Conservation (phyloP, 2,329 filamentous ascomycete genomes). For the Alternaria hordeiaustralica region DNA sequence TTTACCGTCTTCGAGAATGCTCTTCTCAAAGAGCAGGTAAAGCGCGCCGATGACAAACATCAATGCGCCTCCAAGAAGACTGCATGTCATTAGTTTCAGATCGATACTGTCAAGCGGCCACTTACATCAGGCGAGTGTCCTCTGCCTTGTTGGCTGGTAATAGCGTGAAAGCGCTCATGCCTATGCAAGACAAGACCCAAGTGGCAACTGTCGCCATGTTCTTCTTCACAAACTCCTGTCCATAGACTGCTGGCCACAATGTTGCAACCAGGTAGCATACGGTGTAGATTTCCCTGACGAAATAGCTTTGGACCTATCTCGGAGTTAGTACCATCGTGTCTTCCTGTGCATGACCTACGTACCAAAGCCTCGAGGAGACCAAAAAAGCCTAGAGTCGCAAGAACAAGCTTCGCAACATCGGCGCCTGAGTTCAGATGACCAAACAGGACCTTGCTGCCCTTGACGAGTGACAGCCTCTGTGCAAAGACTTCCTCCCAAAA, state of each 20-base stretch:
- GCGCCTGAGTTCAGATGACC: constrained; percentile 68
- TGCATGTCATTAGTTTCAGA: constrained; percentile 45
- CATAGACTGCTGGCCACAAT: constrained; percentile 80
- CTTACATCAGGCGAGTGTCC: constrained; percentile 74
- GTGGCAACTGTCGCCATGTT: constrained; percentile 69
- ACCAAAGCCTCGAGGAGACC: constrained; percentile 77
- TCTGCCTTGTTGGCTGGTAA: constrained; percentile 88
- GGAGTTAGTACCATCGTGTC: constrained; percentile 1
- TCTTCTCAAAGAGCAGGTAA: constrained; percentile 82
- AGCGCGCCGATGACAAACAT: constrained; percentile 79
- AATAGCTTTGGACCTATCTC: constrained; percentile 83
- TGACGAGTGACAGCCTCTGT: constrained; percentile 70
- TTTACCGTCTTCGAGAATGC: constrained; percentile 55
- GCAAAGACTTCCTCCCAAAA: constrained; percentile 98
- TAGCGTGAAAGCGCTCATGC: constrained; percentile 91
- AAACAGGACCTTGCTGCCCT: constrained; percentile 73
- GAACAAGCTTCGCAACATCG: constrained; percentile 63
- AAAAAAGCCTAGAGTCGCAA: constrained; percentile 73
- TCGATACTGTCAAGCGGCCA: neutral
- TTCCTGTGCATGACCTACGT: constrained; percentile 21
- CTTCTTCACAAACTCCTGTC: constrained; percentile 71
- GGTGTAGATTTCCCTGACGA: constrained; percentile 86
- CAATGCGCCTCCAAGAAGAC: constrained; percentile 74
- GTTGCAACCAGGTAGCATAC: constrained; percentile 76
- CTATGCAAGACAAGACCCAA: constrained; percentile 78